Conservation (phyloP, 345 rosid species). For the Melaleuca alternifolia region DNA sequence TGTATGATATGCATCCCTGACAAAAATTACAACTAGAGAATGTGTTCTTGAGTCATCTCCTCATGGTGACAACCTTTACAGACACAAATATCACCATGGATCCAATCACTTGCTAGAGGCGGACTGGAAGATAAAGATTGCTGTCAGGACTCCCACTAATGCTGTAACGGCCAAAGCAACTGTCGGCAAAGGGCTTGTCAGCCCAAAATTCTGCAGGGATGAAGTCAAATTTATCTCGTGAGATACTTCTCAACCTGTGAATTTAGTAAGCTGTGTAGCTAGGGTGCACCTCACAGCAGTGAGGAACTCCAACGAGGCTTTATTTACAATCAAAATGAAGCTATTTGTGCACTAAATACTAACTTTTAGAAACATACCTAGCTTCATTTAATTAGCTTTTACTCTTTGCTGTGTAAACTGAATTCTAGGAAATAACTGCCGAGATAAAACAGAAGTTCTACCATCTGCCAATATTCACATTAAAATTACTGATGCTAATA, state of each 20-base stretch:
- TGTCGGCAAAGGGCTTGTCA: slow-evolving; percentile 60
- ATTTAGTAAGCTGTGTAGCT: not conserved
- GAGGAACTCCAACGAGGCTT: not conserved
- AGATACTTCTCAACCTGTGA: not conserved
- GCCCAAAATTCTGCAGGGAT: slow-evolving; percentile 78
- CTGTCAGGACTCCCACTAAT: slow-evolving; percentile 65
- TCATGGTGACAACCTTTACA: slow-evolving; percentile 8
- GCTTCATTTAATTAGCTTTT: not conserved
- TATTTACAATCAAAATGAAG: not conserved
- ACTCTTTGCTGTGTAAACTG: not conserved
- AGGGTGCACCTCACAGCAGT: not conserved
- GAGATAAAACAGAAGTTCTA: not conserved
- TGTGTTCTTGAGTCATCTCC: not conserved
- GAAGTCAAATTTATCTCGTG: not conserved
- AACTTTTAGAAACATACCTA: not conserved
- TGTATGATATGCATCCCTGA: not conserved
- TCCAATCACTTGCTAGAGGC: slow-evolving; percentile 49
- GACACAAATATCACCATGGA: not conserved
- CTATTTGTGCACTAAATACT: not conserved
- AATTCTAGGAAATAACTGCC: not conserved
- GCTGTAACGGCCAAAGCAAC: slow-evolving; percentile 83
- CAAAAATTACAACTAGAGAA: slow-evolving; percentile 3
- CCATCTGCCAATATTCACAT: not conserved
- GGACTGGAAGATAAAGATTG: slow-evolving; percentile 87
- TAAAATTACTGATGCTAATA: not conserved